phyloP scores from a whole-genome alignment of 1,139 yeast species.

The Taphrina deformans region DNA sequence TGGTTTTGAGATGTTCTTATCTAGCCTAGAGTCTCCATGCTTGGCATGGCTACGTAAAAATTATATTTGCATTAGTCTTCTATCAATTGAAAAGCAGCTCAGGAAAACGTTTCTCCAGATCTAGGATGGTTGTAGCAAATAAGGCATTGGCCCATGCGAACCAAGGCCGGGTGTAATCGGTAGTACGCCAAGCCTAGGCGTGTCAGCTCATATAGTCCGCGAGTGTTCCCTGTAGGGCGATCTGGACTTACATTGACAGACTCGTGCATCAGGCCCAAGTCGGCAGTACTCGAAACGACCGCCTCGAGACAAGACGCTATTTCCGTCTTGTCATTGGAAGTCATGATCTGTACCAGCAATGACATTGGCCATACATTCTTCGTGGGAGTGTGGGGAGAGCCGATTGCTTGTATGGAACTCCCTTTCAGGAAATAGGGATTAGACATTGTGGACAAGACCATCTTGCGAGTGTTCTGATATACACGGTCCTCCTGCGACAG shows the following conservation, averaged over 20 bases:
- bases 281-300: constrained; percentile 64
- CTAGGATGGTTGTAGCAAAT: constrained; percentile 78
- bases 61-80: too few relatives aligned
- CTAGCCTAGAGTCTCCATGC: too few relatives aligned
- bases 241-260: constrained; percentile 62
- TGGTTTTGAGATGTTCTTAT: too few relatives aligned
- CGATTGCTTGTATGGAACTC: constrained; percentile 66
- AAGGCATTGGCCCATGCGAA: constrained; percentile 95
- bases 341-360: constrained; percentile 67
- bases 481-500: constrained; percentile 54
- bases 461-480: constrained; percentile 74
- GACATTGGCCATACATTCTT: constrained; percentile 91
- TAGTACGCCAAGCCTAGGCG: constrained; percentile 44
- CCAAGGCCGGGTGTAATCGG: constrained; percentile 55
- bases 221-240: constrained; percentile 40
- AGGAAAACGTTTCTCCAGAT: constrained; percentile 73
- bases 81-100: constrained; percentile 51
- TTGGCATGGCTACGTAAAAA: too few relatives aligned
- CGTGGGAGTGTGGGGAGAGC: constrained; percentile 88
- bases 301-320: constrained; percentile 54
- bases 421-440: constrained; percentile 79
- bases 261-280: constrained; percentile 82
- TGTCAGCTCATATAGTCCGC: background rate
- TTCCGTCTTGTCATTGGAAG: constrained; percentile 70
- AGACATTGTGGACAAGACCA: constrained; percentile 68